Conservation (phyloP, 192 early-diverging fungal species). For the Coemansia sp. region DNA sequence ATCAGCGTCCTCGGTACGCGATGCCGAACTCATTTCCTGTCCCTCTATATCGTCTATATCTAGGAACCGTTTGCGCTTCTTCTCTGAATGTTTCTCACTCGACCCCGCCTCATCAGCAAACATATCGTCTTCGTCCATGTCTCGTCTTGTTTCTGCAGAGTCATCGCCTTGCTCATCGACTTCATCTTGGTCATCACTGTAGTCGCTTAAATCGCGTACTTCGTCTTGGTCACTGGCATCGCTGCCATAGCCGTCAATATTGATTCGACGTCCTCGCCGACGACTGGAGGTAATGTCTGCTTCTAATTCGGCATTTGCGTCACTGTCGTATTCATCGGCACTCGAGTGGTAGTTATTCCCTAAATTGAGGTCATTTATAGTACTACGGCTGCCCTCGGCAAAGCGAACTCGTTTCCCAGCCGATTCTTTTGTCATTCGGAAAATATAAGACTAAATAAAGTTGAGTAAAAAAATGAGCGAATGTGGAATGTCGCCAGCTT, state of each 20-base stretch:
- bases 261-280: slow-evolving; percentile 14
- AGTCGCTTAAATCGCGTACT: slow-evolving; percentile 35
- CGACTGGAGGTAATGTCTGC: slow-evolving; percentile 37
- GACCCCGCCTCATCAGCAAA: slow-evolving; percentile 53
- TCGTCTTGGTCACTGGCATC: slow-evolving; percentile 43
- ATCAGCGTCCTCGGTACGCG: slow-evolving; percentile 14
- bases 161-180: slow-evolving; percentile 14
- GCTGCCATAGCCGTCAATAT: slow-evolving; percentile 41
- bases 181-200: slow-evolving; percentile 38
- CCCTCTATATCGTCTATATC: slow-evolving; percentile 63
- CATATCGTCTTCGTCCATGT: slow-evolving; percentile 61
- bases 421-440: neutral
- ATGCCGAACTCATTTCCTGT: slow-evolving; percentile 54
- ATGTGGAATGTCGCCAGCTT: too few species aligned
- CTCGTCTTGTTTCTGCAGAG: slow-evolving; percentile 1
- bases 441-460: neutral
- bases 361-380: neutral
- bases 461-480: neutral
- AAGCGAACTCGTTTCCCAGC: neutral
- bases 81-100: slow-evolving; percentile 10
- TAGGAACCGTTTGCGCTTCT: slow-evolving; percentile 49
- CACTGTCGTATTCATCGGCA: slow-evolving; percentile 17
- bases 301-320: slow-evolving; percentile 33
- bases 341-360: neutral
- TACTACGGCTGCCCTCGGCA: neutral